Conservation (phyloP, 2,329 filamentous ascomycete genomes). For the Exophiala lecanii-corni region DNA sequence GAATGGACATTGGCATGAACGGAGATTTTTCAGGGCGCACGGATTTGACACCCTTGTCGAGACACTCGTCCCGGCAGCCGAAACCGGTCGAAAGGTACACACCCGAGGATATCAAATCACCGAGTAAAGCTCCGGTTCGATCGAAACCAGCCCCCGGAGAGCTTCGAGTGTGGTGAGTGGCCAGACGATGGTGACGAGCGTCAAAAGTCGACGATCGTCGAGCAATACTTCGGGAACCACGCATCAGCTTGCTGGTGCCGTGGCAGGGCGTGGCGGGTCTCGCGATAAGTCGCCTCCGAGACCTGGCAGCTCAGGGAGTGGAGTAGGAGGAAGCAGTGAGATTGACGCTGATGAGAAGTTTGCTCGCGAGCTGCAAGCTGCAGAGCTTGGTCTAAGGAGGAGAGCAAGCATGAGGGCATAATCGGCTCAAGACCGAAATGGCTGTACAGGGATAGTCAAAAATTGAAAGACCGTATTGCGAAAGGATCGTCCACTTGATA, state of each 20-base stretch:
- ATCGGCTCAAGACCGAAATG: constrained; percentile 8
- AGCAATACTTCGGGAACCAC: constrained; percentile 24
- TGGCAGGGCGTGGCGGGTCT: constrained; percentile 11
- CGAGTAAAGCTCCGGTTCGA: constrained; percentile 15
- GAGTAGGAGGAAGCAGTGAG: constrained; percentile 18
- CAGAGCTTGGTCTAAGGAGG: constrained; percentile 25
- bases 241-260: constrained; percentile 13
- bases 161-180: constrained; percentile 22
- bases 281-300: constrained; percentile 7
- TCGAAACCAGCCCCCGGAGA: constrained; percentile 12
- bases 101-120: constrained; percentile 29
- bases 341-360: constrained; percentile 24
- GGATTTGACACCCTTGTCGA: constrained; percentile 37
- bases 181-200: constrained; percentile 13
- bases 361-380: constrained; percentile 24
- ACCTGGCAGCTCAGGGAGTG: constrained; percentile 12
- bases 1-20: constrained; percentile 7
- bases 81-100: constrained; percentile 38
- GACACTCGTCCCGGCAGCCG: constrained; percentile 42
- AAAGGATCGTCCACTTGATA: too few relatives aligned
- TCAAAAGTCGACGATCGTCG: constrained; percentile 21
- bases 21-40: constrained; percentile 26
- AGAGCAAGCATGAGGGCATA: constrained; percentile 26
- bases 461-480: too few relatives aligned
- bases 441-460: too few relatives aligned